A percentile compares a stretch with the other conserved stretches of the same genome.
phyloP scores from a whole-genome alignment of 2,329 filamentous ascomycete species.

The Talaromyces funiculosus region DNA sequence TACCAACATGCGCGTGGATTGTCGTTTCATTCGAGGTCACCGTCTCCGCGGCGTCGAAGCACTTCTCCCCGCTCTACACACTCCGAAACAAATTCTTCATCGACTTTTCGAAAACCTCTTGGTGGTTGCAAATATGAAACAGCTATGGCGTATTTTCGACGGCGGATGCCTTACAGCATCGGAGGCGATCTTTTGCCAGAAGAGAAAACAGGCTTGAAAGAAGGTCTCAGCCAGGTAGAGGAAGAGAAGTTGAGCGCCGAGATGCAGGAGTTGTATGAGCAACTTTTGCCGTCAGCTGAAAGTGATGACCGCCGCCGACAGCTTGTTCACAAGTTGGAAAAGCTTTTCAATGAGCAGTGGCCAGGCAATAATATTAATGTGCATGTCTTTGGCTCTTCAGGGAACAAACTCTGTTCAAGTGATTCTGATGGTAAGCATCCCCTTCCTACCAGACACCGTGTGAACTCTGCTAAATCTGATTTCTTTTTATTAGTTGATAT shows the following conservation, averaged over 20 bases:
- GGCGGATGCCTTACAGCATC: conserved; percentile 86
- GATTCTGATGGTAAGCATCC: conserved; percentile 75
- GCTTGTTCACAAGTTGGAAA: conserved; percentile 82
- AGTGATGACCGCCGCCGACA: conserved; percentile 69
- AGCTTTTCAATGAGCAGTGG: conserved; percentile 84
- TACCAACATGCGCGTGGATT: conserved; percentile 82
- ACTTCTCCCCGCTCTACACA: conserved; percentile 87
- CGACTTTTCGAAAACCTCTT: conserved; percentile 61
- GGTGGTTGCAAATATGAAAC: conserved; percentile 84
- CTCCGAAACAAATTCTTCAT: conserved; percentile 76
- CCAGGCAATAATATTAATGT: conserved; percentile 85
- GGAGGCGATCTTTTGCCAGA: conserved; percentile 73
- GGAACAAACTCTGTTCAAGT: conserved; percentile 88
- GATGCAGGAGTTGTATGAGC: conserved; percentile 78
- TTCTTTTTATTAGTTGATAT: conserved; percentile 67
- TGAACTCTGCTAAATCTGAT: not conserved
- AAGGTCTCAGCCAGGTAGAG: conserved; percentile 63
- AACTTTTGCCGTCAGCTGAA: conserved; percentile 72
- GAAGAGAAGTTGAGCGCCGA: conserved; percentile 71
- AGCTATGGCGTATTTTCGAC: conserved; percentile 69
- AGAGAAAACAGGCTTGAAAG: conserved; percentile 63
- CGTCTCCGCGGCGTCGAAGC: conserved; percentile 70
- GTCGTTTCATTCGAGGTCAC: conserved; percentile 70
- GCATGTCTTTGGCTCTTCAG: conserved; percentile 95
- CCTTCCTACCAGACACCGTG: not conserved